A percentile compares a stretch with the other conserved stretches of the same genome.
Conservation (phyloP, 2,329 filamentous ascomycete genomes). For the Aspergillus sp. region DNA sequence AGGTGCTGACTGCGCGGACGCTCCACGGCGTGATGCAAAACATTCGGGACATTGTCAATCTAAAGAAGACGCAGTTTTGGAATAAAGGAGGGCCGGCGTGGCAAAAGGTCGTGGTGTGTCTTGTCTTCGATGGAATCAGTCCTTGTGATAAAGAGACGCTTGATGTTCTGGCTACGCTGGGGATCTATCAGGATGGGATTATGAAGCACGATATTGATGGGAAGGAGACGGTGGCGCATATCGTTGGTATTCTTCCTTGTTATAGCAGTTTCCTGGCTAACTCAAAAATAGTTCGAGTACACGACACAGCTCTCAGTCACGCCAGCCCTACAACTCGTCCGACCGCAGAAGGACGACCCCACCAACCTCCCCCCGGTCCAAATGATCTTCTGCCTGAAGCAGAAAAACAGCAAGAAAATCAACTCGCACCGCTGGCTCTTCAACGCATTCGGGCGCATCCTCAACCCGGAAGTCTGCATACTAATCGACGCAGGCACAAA, state of each 20-base stretch:
- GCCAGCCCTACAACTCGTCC: conserved; percentile 94
- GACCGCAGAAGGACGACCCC: conserved; percentile 81
- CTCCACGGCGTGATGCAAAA: conserved; percentile 99
- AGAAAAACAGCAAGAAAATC: conserved; percentile 99
- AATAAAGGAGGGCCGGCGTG: conserved; percentile 98
- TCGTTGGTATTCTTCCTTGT: conserved; percentile 52
- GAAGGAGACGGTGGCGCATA: conserved; percentile 93
- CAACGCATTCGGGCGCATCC: conserved; percentile 93
- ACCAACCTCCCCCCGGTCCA: conserved; percentile 91
- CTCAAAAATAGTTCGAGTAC: conserved; percentile 78
- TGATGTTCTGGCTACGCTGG: conserved; percentile 89
- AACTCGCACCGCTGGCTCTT: conserved; percentile 99
- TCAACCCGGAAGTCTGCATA: conserved; percentile 97
- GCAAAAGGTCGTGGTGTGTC: conserved; percentile 98
- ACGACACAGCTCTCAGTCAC: conserved; percentile 97
- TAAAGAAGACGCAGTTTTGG: conserved; percentile 99
- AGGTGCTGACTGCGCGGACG: conserved; percentile 86
- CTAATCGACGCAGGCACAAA: conserved; percentile 97
- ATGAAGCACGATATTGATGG: conserved; percentile 99
- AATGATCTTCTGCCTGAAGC: conserved; percentile 99
- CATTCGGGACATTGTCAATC: conserved; percentile 95
- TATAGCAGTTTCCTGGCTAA: conserved; percentile 1
- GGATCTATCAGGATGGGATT: conserved; percentile 96
- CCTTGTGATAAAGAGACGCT: conserved; percentile 95
- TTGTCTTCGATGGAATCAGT: conserved; percentile 97